Base-by-base conservation (phyloP, 169 alveolate genomes). In the Cryptosporidium felis region DNA sequence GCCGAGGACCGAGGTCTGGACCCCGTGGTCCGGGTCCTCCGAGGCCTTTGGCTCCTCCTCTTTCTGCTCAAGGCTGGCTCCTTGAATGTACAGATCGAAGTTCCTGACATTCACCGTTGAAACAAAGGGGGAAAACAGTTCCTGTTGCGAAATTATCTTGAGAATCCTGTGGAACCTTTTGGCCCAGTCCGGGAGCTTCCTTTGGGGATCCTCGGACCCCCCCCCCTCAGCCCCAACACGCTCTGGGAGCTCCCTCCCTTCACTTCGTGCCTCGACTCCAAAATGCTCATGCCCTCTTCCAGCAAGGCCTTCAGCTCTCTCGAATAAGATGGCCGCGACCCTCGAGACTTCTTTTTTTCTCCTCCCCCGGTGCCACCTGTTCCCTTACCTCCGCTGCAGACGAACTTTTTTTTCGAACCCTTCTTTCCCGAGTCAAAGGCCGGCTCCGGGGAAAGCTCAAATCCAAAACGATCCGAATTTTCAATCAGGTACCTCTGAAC, bases 241-340 rank as follows among this genome's bases (percentile, higher is more conserved):
- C 59, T 51, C 36, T 65, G 81, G 2, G 42, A 26, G 26, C 42
- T 47, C 3, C 42, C 61, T 23, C 61, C 62, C 26, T 65, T 65
- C 9, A n/a, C 49, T 12, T 65, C 81, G 38, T 42, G 41, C 23
- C 42, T 49, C 16, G 74, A 36, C 41, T 49, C 85, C 23, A 56
- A 53, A 34, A 74, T 74, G 34, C 46, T 49, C 59, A 74, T 51
- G 3, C 67, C 85, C 51, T 74, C 85, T 21, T 56, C 85, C 41
- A 74, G 36, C 12, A 74, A 42, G 47, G 85, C 85, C 42, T 74
- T 74, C 26, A 74, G 58, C 45, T 74, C 85, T 30, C 85, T 49
- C 36, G 85, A 74, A 36, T 74, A 74, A 32, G 85, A 74, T 30
- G 85, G 85, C 51, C 85, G 85, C 18, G 85, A 74, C 51, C 66